Evolutionary conservation across 768 basidiomycete species (phyloP), one percentile per base, ranked within the genome.

Genomic region (Naganishia kalamii): DNA sequence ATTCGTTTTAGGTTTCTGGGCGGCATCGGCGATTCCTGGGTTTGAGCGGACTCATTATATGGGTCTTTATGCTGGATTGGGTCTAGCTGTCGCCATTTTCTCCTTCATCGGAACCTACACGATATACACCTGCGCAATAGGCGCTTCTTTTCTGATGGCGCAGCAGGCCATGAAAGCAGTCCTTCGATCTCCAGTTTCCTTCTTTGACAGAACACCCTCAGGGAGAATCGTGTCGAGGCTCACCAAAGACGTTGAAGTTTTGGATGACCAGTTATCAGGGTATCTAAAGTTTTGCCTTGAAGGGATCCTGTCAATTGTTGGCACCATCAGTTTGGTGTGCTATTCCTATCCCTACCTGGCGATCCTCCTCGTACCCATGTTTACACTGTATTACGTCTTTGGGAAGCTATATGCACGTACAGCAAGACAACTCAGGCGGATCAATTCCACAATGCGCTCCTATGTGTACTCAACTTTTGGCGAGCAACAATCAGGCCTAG

Each of bases 1-100:
- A 35, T 73, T 90, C 4, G 85, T 87, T 79, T 81, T 90, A 21
- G 87, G 87, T 0, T 88, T 85, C 69, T 90, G 88, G 88, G 85
- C 85, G 0, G 80, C 81, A 0, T 65, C 79, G 17, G 82, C 79
- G n/a, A 82, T 89, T 17, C 65, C 69, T 5, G 82, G 84, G 1
- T 86, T 88, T 71, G 72, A 41, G 3, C 83, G 87, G 72, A 83
- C 82, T 0, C 79, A 85, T 33, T 90, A 90, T 74, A 89, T 90
- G 83, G 87, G 73, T 0, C 70, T 81, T 1, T 83, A 83, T 71
- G 81, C 80, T 6, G 51, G 51, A n/a, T 52, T 57, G 67, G 70
- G 70, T 3, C 8, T 47, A 8, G 46, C 46, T 13, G 27, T 47
- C n/a, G 46, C 46, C 15, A 4, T 47, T 4, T 47, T 47, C 46